phyloP scores from a whole-genome alignment of 768 basidiomycete species.

The Naganishia vaughanmartiniae region DNA sequence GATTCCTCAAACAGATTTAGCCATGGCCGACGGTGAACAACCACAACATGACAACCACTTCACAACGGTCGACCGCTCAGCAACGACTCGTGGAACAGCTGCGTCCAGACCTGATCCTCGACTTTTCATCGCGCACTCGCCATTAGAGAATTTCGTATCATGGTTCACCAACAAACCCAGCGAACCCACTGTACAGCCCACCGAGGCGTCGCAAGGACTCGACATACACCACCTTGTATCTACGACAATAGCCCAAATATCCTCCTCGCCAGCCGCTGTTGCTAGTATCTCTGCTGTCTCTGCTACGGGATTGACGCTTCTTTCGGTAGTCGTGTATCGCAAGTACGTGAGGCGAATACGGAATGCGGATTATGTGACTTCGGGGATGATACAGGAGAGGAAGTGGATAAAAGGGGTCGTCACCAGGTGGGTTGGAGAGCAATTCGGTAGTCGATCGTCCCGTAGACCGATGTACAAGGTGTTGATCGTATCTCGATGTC shows the following conservation, averaged over 20 bases:
- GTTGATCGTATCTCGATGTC: neutral
- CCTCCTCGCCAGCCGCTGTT: constrained; percentile 34
- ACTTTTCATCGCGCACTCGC: neutral
- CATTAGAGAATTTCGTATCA: constrained; percentile 4
- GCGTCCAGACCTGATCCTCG: neutral
- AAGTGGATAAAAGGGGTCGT: constrained; percentile 77
- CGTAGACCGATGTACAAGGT: neutral
- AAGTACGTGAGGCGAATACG: constrained; percentile 55
- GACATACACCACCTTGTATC: constrained; percentile 7
- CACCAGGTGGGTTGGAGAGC: constrained; percentile 54
- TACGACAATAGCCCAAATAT: neutral
- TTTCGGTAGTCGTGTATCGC: constrained; percentile 38
- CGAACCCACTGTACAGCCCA: neutral
- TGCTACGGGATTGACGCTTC: constrained; percentile 42
- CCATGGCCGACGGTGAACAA: neutral
- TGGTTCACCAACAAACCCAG: constrained; percentile 7
- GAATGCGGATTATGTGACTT: constrained; percentile 70
- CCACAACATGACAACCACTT: neutral
- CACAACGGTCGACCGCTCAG: neutral
- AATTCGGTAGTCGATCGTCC: too few species aligned
- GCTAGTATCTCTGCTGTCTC: constrained; percentile 50
- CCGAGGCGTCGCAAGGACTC: neutral
- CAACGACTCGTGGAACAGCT: too few species aligned
- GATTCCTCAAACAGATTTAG: neutral
- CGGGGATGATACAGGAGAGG: constrained; percentile 59